Evolutionary conservation across 371 early-diverging fungal species (phyloP).

Genomic region (Apophysomyces trapeziformis): DNA sequence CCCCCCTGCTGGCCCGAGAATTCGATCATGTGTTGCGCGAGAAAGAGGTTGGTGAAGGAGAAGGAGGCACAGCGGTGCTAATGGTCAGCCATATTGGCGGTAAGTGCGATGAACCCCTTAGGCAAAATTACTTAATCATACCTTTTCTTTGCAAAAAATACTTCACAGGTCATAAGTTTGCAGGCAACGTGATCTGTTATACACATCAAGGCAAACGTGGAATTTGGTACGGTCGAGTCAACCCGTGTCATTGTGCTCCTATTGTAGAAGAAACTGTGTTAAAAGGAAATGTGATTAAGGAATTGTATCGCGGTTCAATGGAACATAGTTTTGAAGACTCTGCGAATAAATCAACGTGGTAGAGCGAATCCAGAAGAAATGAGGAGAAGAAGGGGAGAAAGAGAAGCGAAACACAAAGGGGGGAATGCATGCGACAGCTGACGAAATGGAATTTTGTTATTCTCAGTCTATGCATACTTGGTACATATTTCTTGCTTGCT

Average conservation of each 20-base stretch:
- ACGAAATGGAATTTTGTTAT: neutral
- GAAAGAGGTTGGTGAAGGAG: slow-evolving; percentile 59
- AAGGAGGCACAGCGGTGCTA: slow-evolving; percentile 53
- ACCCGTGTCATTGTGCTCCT: slow-evolving; percentile 59
- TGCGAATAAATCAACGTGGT: slow-evolving; percentile 13
- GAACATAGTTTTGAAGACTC: slow-evolving; percentile 50
- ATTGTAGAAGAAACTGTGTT: slow-evolving; percentile 63
- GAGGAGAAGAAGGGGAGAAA: neutral
- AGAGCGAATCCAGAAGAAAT: neutral
- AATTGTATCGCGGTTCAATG: slow-evolving; percentile 68
- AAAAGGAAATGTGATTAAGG: slow-evolving; percentile 61
- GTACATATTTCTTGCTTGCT: too few relatives aligned
- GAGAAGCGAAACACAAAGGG: neutral
- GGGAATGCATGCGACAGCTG: neutral
- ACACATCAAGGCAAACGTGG: slow-evolving; percentile 57
- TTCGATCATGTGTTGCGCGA: slow-evolving; percentile 65
- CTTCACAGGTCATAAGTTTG: slow-evolving; percentile 75
- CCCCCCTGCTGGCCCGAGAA: slow-evolving; percentile 71
- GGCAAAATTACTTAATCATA: slow-evolving; percentile 2
- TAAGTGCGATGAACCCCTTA: slow-evolving; percentile 22
- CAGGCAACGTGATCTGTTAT: slow-evolving; percentile 76
- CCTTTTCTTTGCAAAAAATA: neutral
- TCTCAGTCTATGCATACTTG: too few relatives aligned
- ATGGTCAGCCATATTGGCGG: slow-evolving; percentile 77
- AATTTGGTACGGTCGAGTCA: slow-evolving; percentile 73